Conservation (phyloP, 208 protist genomes). For the Crithidia sp. region DNA sequence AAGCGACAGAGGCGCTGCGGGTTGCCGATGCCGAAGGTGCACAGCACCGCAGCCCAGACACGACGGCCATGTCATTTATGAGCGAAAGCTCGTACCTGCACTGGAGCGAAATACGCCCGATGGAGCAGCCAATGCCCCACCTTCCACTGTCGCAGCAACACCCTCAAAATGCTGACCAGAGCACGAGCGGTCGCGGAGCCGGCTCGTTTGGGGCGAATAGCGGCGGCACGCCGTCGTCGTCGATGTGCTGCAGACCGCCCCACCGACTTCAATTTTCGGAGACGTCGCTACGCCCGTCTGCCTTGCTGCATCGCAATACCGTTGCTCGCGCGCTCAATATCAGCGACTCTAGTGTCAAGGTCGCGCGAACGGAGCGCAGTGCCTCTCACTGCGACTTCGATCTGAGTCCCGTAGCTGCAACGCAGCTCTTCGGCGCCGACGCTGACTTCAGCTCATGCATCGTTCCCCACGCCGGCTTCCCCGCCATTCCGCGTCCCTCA, state of each 20-base stretch:
- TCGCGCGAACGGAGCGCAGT: slow-evolving; percentile 17
- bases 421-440: slow-evolving; percentile 25
- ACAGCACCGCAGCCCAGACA: slow-evolving; percentile 13
- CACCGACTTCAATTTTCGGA: slow-evolving; percentile 14
- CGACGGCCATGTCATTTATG: slow-evolving; percentile 27
- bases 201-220: slow-evolving; percentile 1
- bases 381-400: slow-evolving; percentile 33
- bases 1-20: too few species aligned
- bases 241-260: background rate
- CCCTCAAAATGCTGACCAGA: slow-evolving; percentile 4
- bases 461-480: slow-evolving; percentile 5
- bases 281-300: slow-evolving; percentile 7
- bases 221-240: slow-evolving; percentile 19
- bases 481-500: slow-evolving; percentile 11
- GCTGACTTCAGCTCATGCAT: slow-evolving; percentile 13
- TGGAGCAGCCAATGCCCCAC: background rate
- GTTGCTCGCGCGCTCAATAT: slow-evolving; percentile 32
- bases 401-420: slow-evolving; percentile 24
- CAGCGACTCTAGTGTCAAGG: slow-evolving; percentile 33
- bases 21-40: background rate
- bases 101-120: slow-evolving; percentile 32
- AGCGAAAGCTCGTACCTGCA: slow-evolving; percentile 35
- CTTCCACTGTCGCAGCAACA: background rate
- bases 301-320: slow-evolving; percentile 5
- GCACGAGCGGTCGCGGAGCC: slow-evolving; percentile 12